Conservation (phyloP, 202 grass and related monocot species). For the Panicum hallii region DNA sequence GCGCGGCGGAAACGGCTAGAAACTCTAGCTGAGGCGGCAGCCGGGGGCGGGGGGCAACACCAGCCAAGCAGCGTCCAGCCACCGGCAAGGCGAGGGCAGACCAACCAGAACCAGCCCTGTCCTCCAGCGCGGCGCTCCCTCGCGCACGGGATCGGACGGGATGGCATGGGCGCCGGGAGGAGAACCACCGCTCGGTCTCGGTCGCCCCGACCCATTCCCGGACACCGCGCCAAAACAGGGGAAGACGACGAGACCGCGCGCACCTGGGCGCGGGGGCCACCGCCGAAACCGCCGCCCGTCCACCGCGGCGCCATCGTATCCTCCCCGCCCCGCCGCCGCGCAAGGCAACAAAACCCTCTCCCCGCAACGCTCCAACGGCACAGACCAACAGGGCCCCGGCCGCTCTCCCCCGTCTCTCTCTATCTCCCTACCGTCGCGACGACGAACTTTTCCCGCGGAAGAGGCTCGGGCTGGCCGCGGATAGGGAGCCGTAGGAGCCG, state of each 20-base stretch:
- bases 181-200: not conserved
- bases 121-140: not conserved
- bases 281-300: conserved; percentile 35
- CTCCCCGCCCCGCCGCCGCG: conserved; percentile 5
- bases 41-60: too few relatives aligned
- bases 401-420: too few relatives aligned
- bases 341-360: not conserved
- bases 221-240: not conserved
- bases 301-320: not conserved
- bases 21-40: not conserved
- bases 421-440: too few relatives aligned
- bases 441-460: too few relatives aligned
- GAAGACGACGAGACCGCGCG: conserved; percentile 34
- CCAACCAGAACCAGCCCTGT: too few relatives aligned
- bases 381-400: not conserved
- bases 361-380: not conserved
- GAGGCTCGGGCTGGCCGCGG: not conserved
- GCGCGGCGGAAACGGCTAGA: not conserved
- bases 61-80: not conserved
- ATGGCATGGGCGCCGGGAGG: not conserved
- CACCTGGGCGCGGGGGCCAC: conserved; percentile 50
- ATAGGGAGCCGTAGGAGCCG: not conserved
- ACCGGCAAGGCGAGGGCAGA: not conserved
- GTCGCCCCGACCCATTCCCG: too few relatives aligned
- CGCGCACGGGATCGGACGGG: not conserved